These are phyloP conservation scores for Smithsoniella earleae DNA, from an alignment of 163 green algal genomes.

Conservation along the genomic window DNA sequence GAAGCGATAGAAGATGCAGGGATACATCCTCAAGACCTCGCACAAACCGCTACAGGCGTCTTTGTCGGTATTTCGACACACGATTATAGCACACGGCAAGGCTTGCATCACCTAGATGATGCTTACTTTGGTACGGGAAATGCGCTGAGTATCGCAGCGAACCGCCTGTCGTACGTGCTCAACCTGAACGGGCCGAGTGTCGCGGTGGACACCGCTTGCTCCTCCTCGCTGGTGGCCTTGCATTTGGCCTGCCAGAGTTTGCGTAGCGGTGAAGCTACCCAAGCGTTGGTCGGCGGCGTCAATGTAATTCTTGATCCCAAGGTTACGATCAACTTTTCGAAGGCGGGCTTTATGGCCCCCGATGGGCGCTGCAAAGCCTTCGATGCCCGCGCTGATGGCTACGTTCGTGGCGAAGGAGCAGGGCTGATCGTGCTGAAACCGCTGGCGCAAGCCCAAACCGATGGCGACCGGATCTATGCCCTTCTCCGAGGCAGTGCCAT, in stretches of 20 bases:
- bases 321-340: no score
- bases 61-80: conserved; percentile 68
- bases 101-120: no score
- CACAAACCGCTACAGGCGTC: no score
- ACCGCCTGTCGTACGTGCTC: conserved; percentile 43
- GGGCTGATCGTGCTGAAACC: conserved; percentile 48
- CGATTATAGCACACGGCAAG: conserved; percentile 46
- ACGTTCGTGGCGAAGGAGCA: conserved; percentile 65
- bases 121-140: no score
- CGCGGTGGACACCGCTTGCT: conserved; percentile 82
- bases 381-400: conserved; percentile 74
- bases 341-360: conserved; percentile 71
- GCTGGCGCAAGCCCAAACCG: conserved; percentile 33
- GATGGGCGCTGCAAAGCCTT: conserved; percentile 86
- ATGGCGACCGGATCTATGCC: conserved; percentile 37
- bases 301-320: no score
- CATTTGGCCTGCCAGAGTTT: conserved; percentile 42
- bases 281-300: conserved; percentile 50
- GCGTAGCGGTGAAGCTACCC: conserved; percentile 27
- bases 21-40: no score
- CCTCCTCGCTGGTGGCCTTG: conserved; percentile 57
- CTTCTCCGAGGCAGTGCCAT: conserved; percentile 52
- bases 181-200: conserved; percentile 52
- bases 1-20: conserved; percentile 13
- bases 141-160: no score